Base-by-base conservation (phyloP, 2,329 filamentous ascomycete genomes). In the Anthostomella pinea region DNA sequence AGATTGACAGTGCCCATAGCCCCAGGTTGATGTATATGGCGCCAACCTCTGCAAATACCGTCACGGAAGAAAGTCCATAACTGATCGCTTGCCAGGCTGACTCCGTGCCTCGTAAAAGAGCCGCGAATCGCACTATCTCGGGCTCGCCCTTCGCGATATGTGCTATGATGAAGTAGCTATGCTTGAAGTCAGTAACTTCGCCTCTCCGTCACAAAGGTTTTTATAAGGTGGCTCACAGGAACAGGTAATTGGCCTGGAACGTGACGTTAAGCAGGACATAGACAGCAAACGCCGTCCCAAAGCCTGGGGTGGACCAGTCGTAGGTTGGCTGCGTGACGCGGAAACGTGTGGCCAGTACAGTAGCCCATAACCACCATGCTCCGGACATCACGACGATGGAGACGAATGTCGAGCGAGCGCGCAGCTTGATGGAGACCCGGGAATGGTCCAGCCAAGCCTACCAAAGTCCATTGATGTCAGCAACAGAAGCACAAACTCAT, bases 211-310 rank as follows among this genome's bases (percentile, higher is more conserved):
- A 23, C n/a, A 32, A 32, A n/a, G n/a, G n/a, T n/a, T 13, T 35
- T 21, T 18, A 23, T 9, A 19, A 17, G 29, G 35, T n/a, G 24
- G 14, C 73, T 59, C 52, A 81, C 68, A 87, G 60, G 56, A 80
- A 87, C 46, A 87, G 69, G 54, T 88, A 88, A 57, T 87, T 87
- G 6, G 86, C 48, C 60, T 87, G 83, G 49, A 87, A 87, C 0
- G 80, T 77, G 8, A 77, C 62, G 0, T 79, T 78, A 48, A 85
- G 70, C 48, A 88, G 76, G 5, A 88, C 52, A 57, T 83, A 87
- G 13, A 86, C 67, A 0, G 72, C 76, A 48, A 87, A 88, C 0
- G 72, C 79, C 24, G 69, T 68, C 1, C 82, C 83, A 36, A 88
- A 88, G 0, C 79, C 81, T 0, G 64, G 44, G 43, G 72, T 72